Percentiles rank a stretch among this genome's conserved stretches.
Evolutionary conservation across 495 filamentous ascomycete genomes (phyloP).

Genomic region (Staphylotrichum tortipilum): DNA sequence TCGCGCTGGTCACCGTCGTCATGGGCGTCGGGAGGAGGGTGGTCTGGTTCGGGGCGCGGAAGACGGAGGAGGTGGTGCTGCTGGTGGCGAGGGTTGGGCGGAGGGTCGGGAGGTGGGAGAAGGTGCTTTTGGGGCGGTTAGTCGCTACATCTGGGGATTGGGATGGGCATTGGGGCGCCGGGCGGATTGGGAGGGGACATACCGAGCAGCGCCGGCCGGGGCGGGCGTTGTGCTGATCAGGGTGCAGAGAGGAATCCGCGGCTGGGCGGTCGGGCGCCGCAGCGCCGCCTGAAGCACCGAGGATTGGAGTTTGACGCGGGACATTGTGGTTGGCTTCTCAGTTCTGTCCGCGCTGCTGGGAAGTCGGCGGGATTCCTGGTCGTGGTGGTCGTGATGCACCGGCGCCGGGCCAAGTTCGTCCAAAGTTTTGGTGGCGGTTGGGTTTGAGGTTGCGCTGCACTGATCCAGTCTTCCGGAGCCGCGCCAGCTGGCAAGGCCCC

Average conservation of each 20-base stretch:
- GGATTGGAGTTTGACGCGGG: slow-evolving; percentile 3
- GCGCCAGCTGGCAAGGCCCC: slow-evolving; percentile 5
- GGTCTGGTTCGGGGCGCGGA: slow-evolving; percentile 19
- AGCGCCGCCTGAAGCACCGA: slow-evolving; percentile 16
- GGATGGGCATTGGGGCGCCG: not conserved
- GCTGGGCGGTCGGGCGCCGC: slow-evolving; percentile 10
- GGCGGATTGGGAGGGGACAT: not conserved
- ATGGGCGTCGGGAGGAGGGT: not conserved
- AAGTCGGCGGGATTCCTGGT: not conserved
- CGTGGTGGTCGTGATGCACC: slow-evolving; percentile 4
- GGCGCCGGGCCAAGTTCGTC: not conserved
- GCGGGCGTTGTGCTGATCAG: not conserved
- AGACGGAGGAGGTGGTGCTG: slow-evolving; percentile 11
- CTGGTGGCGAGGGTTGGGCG: slow-evolving; percentile 26
- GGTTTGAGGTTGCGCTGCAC: not conserved
- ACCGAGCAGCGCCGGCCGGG: slow-evolving; percentile 9
- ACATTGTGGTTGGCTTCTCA: not conserved
- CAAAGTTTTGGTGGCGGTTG: slow-evolving; percentile 7
- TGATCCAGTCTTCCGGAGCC: not conserved
- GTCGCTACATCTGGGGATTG: too few relatives aligned
- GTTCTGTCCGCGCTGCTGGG: not conserved
- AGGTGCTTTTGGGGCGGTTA: slow-evolving; percentile 18
- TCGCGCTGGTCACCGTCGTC: not conserved
- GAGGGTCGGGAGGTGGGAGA: slow-evolving; percentile 33
- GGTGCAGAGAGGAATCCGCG: not conserved